Evolutionary conservation across 306 rosid species (phyloP).

Genomic region (Alnus glutinosa): DNA sequence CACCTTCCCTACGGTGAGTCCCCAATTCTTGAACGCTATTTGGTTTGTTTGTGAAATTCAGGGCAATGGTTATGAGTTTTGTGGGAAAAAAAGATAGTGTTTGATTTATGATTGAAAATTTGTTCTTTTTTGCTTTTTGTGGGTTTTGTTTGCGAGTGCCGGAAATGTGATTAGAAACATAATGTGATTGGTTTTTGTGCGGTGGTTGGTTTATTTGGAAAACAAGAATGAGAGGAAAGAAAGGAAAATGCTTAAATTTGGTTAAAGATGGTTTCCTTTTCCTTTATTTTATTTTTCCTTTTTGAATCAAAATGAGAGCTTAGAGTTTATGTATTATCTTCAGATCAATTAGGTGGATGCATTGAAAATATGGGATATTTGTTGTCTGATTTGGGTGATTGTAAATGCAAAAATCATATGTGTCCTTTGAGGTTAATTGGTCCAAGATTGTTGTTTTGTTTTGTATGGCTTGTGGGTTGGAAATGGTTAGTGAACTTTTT

Average conservation of each 20-base stretch:
- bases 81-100: neutral
- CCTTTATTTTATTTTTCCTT: neutral
- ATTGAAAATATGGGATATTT: slow-evolving; percentile 7
- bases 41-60: neutral
- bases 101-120: neutral
- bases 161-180: neutral
- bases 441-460: neutral
- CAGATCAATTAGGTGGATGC: neutral
- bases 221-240: slow-evolving; percentile 1
- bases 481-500: slow-evolving; percentile 13
- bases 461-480: neutral
- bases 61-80: slow-evolving; percentile 7
- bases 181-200: neutral
- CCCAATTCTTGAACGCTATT: neutral
- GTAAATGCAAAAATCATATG: neutral
- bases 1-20: slow-evolving; percentile 93
- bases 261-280: slow-evolving; percentile 6
- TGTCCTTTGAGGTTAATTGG: neutral
- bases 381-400: neutral
- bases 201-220: neutral
- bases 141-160: neutral
- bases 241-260: neutral
- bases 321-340: neutral
- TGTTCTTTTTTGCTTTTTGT: neutral
- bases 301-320: slow-evolving; percentile 1